A percentile compares a stretch with the other conserved stretches of the same genome.
Evolutionary conservation across 2,329 filamentous ascomycete genomes (phyloP).

Genomic region (Cadophora sp.): DNA sequence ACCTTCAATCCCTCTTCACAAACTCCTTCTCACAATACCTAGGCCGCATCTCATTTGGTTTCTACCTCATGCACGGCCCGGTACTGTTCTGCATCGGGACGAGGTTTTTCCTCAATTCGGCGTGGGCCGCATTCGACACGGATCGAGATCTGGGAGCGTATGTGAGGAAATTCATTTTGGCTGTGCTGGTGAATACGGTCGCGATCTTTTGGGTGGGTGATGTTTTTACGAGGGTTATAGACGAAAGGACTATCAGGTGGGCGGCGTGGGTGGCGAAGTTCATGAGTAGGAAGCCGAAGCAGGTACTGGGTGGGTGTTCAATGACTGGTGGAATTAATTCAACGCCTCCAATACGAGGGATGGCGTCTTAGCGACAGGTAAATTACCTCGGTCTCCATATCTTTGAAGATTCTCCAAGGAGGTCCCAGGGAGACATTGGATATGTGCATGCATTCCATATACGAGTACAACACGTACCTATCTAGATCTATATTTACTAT

Average conservation of each 20-base stretch:
- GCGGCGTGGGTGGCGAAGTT: conserved; percentile 2
- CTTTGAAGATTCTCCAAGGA: neutral
- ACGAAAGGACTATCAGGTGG: conserved; percentile 22
- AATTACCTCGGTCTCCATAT: too few species aligned
- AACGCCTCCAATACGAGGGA: neutral
- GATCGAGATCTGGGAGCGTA: conserved; percentile 6
- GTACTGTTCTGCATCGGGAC: conserved; percentile 26
- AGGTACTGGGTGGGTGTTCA: neutral
- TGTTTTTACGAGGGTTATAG: conserved; percentile 20
- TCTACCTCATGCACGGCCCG: conserved; percentile 27
- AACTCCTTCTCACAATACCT: conserved; percentile 23
- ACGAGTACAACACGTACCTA: neutral
- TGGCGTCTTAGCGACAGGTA: neutral
- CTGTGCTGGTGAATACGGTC: conserved; percentile 15
- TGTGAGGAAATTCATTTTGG: conserved; percentile 7
- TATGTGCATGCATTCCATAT: neutral
- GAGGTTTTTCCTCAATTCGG: neutral
- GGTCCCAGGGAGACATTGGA: neutral
- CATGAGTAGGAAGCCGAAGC: conserved; percentile 9
- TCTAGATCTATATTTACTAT: neutral
- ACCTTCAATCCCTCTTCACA: conserved; percentile 13
- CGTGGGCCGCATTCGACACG: neutral
- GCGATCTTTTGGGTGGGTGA: conserved; percentile 21
- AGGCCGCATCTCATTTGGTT: conserved; percentile 18
- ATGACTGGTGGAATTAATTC: neutral